Conservation (phyloP, 495 filamentous ascomycete genomes). For the Cetradonia linearis region DNA sequence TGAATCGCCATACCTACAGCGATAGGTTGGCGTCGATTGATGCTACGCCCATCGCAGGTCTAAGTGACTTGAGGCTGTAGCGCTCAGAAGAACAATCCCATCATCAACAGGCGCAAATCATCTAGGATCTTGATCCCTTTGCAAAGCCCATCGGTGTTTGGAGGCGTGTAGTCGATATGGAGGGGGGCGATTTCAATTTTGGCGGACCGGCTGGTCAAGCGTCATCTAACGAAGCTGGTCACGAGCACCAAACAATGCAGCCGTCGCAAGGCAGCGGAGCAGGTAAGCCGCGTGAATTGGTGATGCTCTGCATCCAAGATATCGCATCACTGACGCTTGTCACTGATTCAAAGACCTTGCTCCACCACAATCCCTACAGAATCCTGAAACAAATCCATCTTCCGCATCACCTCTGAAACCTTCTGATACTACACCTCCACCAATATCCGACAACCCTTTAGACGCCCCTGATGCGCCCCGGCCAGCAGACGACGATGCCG, state of each 20-base stretch:
- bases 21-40: no score
- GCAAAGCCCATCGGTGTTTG: not conserved
- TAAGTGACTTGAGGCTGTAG: not conserved
- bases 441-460: slow-evolving; percentile 67
- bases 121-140: not conserved
- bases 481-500: slow-evolving; percentile 51
- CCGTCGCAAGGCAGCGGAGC: slow-evolving; percentile 6
- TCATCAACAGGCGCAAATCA: slow-evolving; percentile 5
- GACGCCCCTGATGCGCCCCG: slow-evolving; percentile 74
- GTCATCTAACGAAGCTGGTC: slow-evolving; percentile 6
- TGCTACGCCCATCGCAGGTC: not conserved
- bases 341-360: not conserved
- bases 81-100: slow-evolving; percentile 1
- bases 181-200: slow-evolving; percentile 37
- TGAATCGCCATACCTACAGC: no score
- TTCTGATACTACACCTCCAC: slow-evolving; percentile 39
- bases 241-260: slow-evolving; percentile 12
- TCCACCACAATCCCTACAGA: not conserved
- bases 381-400: not conserved
- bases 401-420: slow-evolving; percentile 39
- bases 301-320: not conserved
- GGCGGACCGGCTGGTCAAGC: slow-evolving; percentile 33
- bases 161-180: slow-evolving; percentile 33
- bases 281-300: not conserved
- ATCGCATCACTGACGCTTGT: not conserved